Base-by-base conservation (phyloP, 148 eudicot species). In the Persicaria maculosa region DNA sequence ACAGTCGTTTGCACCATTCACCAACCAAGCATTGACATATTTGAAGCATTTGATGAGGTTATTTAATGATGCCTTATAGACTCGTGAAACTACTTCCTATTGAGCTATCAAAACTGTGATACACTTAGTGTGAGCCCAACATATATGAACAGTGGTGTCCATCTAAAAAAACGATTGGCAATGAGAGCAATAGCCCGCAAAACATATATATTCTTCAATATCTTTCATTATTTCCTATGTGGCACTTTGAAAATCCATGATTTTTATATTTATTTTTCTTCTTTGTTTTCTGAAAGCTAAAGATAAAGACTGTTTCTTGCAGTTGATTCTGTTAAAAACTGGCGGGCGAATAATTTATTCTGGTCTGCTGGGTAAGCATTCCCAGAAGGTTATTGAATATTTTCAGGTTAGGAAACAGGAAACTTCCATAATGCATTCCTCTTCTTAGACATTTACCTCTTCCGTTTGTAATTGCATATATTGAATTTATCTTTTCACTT, bases 11-110 rank as follows among this genome's bases (percentile, higher is more conserved):
- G 97, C 84, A 92, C 95, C 76, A 88, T 92, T 73, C 95, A 92
- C 77, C 97, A 92, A 74, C 95, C 96, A 48, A 92, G 97, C 53
- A 92, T 90, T 59, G 90, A 93, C 81, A 91, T 91, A 76, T 90
- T 93, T 76, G 98, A 93, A 77, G 86, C 96, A 64, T 93, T 93
- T 78, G 98, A 89, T 75, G 98, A 89, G 90, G 98, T 90, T 76
- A 47, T 12, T 58, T 4, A 58, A 1, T 19, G 36, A 58, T 58
- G 11, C 11, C 50, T 3, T 31, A 31, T 31, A 31, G 40, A 31
- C 40, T 31, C 40, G 1, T 31, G 40, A 31, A 31, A 31, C 40
- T 31, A 31, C 40, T 31, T 31, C 40, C 40, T 31, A 31, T 31
- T 31, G 40, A 31, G 40, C 40, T 31, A 31, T 31, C 40, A 31